Evolutionary conservation across 768 basidiomycete species (phyloP), one percentile per base, ranked within the genome.

Genomic region (Hemileccinum impolitum): DNA sequence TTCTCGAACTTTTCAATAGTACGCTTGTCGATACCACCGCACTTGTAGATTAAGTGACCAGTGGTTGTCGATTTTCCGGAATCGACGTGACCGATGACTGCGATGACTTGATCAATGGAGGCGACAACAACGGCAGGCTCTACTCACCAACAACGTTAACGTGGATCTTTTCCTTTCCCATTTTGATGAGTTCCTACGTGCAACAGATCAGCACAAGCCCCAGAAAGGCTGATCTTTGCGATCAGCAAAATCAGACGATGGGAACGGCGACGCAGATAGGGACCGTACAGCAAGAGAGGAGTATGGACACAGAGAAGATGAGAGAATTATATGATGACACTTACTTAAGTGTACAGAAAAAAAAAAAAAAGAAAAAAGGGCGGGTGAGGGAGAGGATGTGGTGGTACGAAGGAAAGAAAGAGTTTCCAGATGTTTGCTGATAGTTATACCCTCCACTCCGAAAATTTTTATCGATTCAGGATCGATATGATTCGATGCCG

Each of bases 11-110:
- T 96, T 77, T 94, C 93, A 61, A 95, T 94, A 71, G 92, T 94
- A 85, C 93, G 93, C 84, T 98, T 99, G 74, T 99, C 96, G 80
- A 99, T 99, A 90, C 96, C 96, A 86, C 96, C 96, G 74, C 96
- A 99, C 87, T 99, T 96, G 91, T 97, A 98, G 86, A 98, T 98
- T 80, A 99, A 82, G 80, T 99, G 96, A 61, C 96, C 96, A 63
- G 96, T 99, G 68, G 96, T 99, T 77, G 96, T 99, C 51, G 95
- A 98, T 80, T 98, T 99, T 62, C 95, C 95, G 72, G 95, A 97
- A 80, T 97, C 94, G 90, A 94, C 92, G 81, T 94, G 94, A 60
- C 94, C 94, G 79, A 95, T 95, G 75, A 94, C 93, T 90, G 67
- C 30, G 60, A 70, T 60, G 41, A 54, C 62, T 68, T 47, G 55